phyloP scores from a whole-genome alignment of 2,329 filamentous ascomycete species.

The Proliferodiscus dingleyae region DNA sequence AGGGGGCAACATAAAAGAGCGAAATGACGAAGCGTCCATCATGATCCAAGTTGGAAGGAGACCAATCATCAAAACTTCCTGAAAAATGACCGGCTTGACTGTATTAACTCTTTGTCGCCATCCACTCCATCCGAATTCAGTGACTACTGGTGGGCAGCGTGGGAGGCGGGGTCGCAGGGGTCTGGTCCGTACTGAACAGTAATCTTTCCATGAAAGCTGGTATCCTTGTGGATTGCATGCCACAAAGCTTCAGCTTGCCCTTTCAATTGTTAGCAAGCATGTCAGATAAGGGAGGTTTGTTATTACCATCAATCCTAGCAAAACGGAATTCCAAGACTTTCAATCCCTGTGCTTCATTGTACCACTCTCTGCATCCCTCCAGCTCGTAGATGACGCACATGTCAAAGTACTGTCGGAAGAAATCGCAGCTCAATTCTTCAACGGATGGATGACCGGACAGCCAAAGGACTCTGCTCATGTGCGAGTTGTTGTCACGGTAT shows the following conservation, averaged over 20 bases:
- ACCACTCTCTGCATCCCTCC: neutral
- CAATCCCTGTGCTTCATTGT: neutral
- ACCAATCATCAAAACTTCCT: too few species aligned
- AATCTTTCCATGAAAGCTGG: neutral
- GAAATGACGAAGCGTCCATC: too few species aligned
- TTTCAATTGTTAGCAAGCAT: too few species aligned
- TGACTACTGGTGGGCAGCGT: too few species aligned
- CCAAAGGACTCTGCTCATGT: constrained; percentile 1
- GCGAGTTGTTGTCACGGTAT: constrained; percentile 1
- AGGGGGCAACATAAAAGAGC: too few species aligned
- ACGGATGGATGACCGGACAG: neutral
- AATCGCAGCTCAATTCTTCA: neutral
- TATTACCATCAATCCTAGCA: constrained; percentile 4
- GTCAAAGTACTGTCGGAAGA: constrained; percentile 2
- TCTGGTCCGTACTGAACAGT: constrained; percentile 7
- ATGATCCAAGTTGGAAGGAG: too few species aligned
- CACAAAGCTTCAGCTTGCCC: constrained; percentile 4
- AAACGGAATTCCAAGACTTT: constrained; percentile 6
- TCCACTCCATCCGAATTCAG: too few species aligned
- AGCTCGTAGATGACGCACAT: constrained; percentile 5
- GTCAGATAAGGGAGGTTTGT: too few species aligned
- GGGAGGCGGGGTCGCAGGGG: neutral
- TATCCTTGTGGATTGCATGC: neutral
- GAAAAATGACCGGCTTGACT: too few species aligned
- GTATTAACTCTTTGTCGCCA: too few species aligned